These are phyloP conservation scores for Millerozyma miso DNA, from an alignment of 805 yeast species.

Conservation along the genomic window DNA sequence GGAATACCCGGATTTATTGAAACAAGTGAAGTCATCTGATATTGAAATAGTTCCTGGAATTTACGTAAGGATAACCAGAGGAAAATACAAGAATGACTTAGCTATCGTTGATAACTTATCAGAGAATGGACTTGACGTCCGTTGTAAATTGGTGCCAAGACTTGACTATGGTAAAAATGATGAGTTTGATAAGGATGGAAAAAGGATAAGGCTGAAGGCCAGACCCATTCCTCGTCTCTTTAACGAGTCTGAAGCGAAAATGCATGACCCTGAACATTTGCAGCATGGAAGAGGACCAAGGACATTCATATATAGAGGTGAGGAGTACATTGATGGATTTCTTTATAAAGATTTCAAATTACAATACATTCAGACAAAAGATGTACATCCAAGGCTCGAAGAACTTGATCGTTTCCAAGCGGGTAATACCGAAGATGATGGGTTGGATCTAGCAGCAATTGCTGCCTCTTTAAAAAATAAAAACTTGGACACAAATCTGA, in stretches of 20 bases:
- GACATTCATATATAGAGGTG: slow-evolving; percentile 71
- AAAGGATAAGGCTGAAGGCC: slow-evolving; percentile 48
- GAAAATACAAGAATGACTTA: slow-evolving; percentile 87
- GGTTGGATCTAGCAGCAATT: slow-evolving; percentile 81
- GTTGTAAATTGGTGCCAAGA: slow-evolving; percentile 88
- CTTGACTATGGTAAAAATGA: slow-evolving; percentile 78
- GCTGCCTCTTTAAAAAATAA: slow-evolving; percentile 77
- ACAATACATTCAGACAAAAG: slow-evolving; percentile 73
- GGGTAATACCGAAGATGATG: slow-evolving; percentile 69
- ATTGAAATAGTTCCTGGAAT: slow-evolving; percentile 87
- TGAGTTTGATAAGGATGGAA: slow-evolving; percentile 47
- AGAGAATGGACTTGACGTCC: slow-evolving; percentile 93
- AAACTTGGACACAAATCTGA: slow-evolving; percentile 23
- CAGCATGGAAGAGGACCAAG: slow-evolving; percentile 60
- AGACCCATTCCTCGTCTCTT: slow-evolving; percentile 86
- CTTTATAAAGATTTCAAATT: slow-evolving; percentile 81
- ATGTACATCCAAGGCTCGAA: slow-evolving; percentile 81
- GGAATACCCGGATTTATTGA: slow-evolving; percentile 88
- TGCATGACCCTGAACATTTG: slow-evolving; percentile 71
- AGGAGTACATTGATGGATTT: slow-evolving; percentile 87
- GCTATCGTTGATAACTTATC: slow-evolving; percentile 91
- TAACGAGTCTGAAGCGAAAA: slow-evolving; percentile 82
- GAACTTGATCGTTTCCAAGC: slow-evolving; percentile 80
- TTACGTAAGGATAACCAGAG: slow-evolving; percentile 85
- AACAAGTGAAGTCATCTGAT: slow-evolving; percentile 85